Base-by-base conservation (phyloP, 306 rosid genomes). In the Cercis canadensis region DNA sequence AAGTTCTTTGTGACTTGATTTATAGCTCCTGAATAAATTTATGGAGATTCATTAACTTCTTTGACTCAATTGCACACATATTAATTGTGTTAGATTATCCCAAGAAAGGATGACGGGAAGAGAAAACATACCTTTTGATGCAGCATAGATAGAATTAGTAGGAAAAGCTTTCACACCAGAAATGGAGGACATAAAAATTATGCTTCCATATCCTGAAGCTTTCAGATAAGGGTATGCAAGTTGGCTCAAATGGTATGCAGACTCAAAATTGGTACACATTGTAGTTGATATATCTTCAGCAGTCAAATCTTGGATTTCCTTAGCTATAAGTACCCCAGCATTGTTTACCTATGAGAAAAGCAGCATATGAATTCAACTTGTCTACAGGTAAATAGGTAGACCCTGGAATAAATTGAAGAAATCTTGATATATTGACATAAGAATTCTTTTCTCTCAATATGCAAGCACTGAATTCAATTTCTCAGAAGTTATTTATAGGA, bases 61-160 rank as follows among this genome's bases (percentile, higher is more conserved):
- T 41, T 41, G 12, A 41, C 3, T 41, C 46, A 41, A 7, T 1
- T 6, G 3, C 2, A 19, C 10, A 18, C 34, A 53, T 19, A 19
- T 53, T 21, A 10, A 6, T 19, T 19, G 4, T 5, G 1, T 19
- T 19, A 53, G 6, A 19, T 8, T 53, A 17, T 2, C 13, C 50
- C 10, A 9, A 13, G 50, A 0, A 0, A 44, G 3, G 50, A 7
- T n/a, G 4, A 4, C 4, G 12, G 15, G 11, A 46, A 13, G 53
- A 12, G 18, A 15, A 10, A 13, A 57, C 53, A 14, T 52, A 76
- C 96, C 92, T 83, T 86, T 92, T 41, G 92, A 77, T 31, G 90
- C 87, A 9, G 80, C 84, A 77, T 87, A 85, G 31, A 75, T 53
- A n/a, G 90, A 78, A 7, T 34, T 1, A 24, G 11, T 6, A 16